Conservation (phyloP, 1,139 yeast genomes). For the Pichia sp. region DNA sequence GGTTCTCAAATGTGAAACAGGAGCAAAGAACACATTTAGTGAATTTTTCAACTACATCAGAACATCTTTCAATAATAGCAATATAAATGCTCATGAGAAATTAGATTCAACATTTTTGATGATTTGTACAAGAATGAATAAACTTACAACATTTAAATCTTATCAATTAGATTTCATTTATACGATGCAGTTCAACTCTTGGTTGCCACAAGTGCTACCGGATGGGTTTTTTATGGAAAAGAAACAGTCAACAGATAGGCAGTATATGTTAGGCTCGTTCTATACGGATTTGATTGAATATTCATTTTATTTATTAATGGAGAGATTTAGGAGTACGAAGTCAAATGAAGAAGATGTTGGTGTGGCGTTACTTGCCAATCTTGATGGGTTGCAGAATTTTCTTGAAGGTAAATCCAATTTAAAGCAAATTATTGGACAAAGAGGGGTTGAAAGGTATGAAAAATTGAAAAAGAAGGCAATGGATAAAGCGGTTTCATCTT, state of each 20-base stretch:
- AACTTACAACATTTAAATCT: slow-evolving; percentile 52
- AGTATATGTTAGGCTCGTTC: slow-evolving; percentile 51
- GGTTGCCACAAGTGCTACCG: slow-evolving; percentile 55
- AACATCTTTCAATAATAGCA: slow-evolving; percentile 32
- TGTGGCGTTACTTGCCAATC: slow-evolving; percentile 60
- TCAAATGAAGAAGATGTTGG: slow-evolving; percentile 54
- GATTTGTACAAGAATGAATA: slow-evolving; percentile 46
- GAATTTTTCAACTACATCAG: slow-evolving; percentile 54
- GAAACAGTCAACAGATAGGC: slow-evolving; percentile 39
- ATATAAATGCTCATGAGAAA: slow-evolving; percentile 14
- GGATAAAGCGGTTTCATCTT: slow-evolving; percentile 69
- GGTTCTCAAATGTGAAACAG: slow-evolving; percentile 4
- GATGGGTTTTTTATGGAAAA: slow-evolving; percentile 43
- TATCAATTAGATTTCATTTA: slow-evolving; percentile 47
- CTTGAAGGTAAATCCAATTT: slow-evolving; percentile 50
- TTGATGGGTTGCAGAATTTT: slow-evolving; percentile 67
- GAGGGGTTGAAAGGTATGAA: slow-evolving; percentile 59
- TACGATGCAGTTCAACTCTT: slow-evolving; percentile 48
- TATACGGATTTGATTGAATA: slow-evolving; percentile 73
- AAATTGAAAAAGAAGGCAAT: slow-evolving; percentile 67
- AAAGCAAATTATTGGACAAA: slow-evolving; percentile 47
- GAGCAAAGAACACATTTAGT: slow-evolving; percentile 38
- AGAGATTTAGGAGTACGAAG: slow-evolving; percentile 35
- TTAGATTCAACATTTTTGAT: slow-evolving; percentile 22
- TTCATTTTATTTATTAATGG: slow-evolving; percentile 52